A percentile compares a stretch with the other conserved stretches of the same genome.
phyloP scores from a whole-genome alignment of 2,329 filamentous ascomycete genomes.

The Exophiala aquamarina region DNA sequence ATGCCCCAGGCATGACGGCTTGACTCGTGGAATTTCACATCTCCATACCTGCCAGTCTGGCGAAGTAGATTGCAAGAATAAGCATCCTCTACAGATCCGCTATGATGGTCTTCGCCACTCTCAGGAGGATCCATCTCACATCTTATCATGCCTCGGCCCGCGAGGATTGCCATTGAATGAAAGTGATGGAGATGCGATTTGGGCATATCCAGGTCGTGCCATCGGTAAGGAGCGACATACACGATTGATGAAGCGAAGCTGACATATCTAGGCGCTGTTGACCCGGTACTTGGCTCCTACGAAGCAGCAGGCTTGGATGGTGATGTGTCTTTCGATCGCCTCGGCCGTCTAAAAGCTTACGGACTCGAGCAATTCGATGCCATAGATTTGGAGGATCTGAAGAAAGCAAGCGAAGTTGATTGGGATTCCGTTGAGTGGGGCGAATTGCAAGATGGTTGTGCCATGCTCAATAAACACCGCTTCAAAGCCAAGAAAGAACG shows the following conservation, averaged over 20 bases:
- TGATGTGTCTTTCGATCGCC: slow-evolving; percentile 68
- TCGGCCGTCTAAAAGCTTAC: slow-evolving; percentile 66
- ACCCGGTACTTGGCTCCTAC: slow-evolving; percentile 60
- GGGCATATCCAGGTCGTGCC: slow-evolving; percentile 51
- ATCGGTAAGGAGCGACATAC: slow-evolving; percentile 19
- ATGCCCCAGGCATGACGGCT: slow-evolving; percentile 25
- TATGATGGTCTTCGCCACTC: slow-evolving; percentile 28
- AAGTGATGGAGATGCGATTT: slow-evolving; percentile 60
- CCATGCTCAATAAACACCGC: slow-evolving; percentile 65
- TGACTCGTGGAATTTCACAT: slow-evolving; percentile 26
- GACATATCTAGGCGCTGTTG: slow-evolving; percentile 25
- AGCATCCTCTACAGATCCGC: slow-evolving; percentile 25
- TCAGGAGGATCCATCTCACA: slow-evolving; percentile 21
- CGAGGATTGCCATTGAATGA: slow-evolving; percentile 52
- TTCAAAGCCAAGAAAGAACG: slow-evolving; percentile 39
- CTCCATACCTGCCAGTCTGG: slow-evolving; percentile 23
- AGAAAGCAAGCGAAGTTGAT: slow-evolving; percentile 30
- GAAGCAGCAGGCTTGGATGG: slow-evolving; percentile 61
- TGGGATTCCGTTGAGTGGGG: slow-evolving; percentile 73
- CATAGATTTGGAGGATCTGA: slow-evolving; percentile 30
- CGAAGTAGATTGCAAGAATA: slow-evolving; percentile 26
- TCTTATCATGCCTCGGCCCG: slow-evolving; percentile 66
- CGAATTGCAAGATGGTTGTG: slow-evolving; percentile 66
- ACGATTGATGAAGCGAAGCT: slow-evolving; percentile 1
- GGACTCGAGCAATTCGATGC: slow-evolving; percentile 35